Conservation (phyloP, 2,329 filamentous ascomycete species). For the Arthrobotrys sinensis region DNA sequence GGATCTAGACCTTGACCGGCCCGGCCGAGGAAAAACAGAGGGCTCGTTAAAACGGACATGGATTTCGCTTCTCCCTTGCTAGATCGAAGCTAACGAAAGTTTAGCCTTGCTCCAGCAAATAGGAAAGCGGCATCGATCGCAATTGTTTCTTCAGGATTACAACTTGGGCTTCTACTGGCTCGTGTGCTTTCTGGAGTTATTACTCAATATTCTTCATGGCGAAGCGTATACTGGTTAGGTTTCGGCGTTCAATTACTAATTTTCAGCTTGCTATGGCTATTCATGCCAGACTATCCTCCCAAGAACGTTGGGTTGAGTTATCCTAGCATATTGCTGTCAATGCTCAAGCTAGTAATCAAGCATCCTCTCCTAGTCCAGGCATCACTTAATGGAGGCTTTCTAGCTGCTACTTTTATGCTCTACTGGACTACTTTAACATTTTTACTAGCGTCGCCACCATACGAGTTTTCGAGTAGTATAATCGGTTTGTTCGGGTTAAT, state of each 20-base stretch:
- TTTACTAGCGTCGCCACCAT: constrained; percentile 79
- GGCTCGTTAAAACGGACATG: not conserved
- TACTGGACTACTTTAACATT: constrained; percentile 87
- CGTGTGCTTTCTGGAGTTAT: constrained; percentile 82
- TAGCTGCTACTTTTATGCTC: constrained; percentile 75
- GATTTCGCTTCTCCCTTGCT: constrained; percentile 1
- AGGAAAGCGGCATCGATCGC: constrained; percentile 79
- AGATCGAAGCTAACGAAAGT: not conserved
- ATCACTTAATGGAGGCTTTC: constrained; percentile 77
- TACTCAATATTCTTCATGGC: constrained; percentile 81
- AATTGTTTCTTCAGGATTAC: constrained; percentile 81
- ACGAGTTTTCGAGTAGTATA: constrained; percentile 76
- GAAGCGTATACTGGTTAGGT: constrained; percentile 83
- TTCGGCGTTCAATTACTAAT: constrained; percentile 80
- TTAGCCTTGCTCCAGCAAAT: constrained; percentile 76
- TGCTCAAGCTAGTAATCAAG: constrained; percentile 75
- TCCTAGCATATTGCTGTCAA: constrained; percentile 76
- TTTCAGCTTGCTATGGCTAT: constrained; percentile 76
- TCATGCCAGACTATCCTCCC: constrained; percentile 85
- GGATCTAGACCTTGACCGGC: not conserved
- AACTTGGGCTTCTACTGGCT: constrained; percentile 82
- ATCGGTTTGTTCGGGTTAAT: constrained; percentile 87
- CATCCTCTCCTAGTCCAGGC: constrained; percentile 80
- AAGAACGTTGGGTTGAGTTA: constrained; percentile 81
- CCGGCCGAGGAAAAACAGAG: not conserved